Evolutionary conservation across 768 basidiomycete genomes (phyloP).

Genomic region (Boletus rubropictus): DNA sequence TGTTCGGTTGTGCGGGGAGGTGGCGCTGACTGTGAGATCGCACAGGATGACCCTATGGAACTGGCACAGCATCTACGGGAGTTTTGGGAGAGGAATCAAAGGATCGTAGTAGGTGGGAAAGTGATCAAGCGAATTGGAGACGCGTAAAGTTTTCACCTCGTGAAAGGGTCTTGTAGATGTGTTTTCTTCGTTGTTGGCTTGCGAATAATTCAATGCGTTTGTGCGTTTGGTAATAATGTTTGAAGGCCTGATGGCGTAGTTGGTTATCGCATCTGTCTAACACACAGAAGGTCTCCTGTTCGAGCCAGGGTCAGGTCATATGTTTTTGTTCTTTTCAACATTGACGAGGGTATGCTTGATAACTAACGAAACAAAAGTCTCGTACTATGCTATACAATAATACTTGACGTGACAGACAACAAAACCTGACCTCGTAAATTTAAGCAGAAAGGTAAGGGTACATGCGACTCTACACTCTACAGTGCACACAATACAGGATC

Average conservation of each 20-base stretch:
- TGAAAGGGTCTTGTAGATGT: no score
- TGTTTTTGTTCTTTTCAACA: background rate
- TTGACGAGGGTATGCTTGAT: no score
- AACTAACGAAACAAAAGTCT: background rate
- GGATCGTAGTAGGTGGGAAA: conserved; percentile 49
- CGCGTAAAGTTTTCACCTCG: conserved; percentile 17
- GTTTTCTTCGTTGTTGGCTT: no score
- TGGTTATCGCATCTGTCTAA: conserved; percentile 81
- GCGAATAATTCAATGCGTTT: no score
- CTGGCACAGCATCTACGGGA: conserved; percentile 78
- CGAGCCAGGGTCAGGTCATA: conserved; percentile 49
- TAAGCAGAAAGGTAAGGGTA: conserved; percentile 18
- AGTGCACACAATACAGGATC: conserved; percentile 9
- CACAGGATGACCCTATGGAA: conserved; percentile 77
- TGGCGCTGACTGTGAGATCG: background rate
- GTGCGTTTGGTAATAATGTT: no score
- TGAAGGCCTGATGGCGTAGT: conserved; percentile 32
- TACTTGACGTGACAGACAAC: background rate
- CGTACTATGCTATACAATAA: no score
- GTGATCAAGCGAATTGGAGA: conserved; percentile 53
- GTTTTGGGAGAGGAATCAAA: conserved; percentile 89
- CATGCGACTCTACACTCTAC: conserved; percentile 24
- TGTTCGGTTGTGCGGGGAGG: background rate
- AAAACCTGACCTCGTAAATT: background rate
- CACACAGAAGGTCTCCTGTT: conserved; percentile 72